These are phyloP conservation scores for Tetrapyrgos nigripes DNA, from an alignment of 1,284 basidiomycete genomes.

Conservation along the genomic window DNA sequence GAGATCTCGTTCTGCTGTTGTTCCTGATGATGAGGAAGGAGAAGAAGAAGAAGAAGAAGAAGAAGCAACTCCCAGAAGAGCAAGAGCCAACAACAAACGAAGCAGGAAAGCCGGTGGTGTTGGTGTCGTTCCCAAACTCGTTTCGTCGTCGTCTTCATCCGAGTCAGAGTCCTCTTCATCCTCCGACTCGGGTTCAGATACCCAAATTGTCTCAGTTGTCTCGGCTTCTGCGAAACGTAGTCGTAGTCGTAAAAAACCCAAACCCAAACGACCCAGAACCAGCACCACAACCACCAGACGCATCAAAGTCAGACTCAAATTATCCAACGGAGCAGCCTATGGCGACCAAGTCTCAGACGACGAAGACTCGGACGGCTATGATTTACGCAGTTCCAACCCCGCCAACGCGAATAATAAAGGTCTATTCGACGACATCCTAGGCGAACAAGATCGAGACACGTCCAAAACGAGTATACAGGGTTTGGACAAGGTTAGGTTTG, in stretches of 20 bases:
- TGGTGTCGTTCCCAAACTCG: conserved; percentile 25
- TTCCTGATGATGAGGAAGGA: conserved; percentile 18
- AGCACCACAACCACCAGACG: no score
- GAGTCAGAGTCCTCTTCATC: conserved; percentile 17
- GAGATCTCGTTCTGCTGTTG: background rate
- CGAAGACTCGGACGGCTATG: background rate
- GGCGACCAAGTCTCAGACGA: conserved; percentile 23
- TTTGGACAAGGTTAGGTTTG: conserved; percentile 81
- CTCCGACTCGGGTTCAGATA: conserved; percentile 43
- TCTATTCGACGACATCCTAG: conserved; percentile 87
- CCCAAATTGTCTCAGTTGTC: conserved; percentile 42
- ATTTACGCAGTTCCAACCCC: conserved; percentile 13
- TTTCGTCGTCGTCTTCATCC: conserved; percentile 6
- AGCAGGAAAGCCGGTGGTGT: conserved; percentile 27
- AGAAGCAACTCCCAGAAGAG: conserved; percentile 28
- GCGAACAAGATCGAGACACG: conserved; percentile 76
- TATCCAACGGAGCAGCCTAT: conserved; percentile 42
- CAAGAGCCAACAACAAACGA: conserved; percentile 33
- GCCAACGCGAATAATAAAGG: conserved; percentile 39
- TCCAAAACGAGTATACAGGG: conserved; percentile 70
- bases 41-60: conserved; percentile 33
- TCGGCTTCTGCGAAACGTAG: conserved; percentile 1
- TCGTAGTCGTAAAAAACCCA: background rate
- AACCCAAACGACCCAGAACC: background rate
- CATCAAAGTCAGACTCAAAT: conserved; percentile 15